phyloP scores from a whole-genome alignment of 192 early-diverging fungal genomes.

The Backusella mclennaniae region DNA sequence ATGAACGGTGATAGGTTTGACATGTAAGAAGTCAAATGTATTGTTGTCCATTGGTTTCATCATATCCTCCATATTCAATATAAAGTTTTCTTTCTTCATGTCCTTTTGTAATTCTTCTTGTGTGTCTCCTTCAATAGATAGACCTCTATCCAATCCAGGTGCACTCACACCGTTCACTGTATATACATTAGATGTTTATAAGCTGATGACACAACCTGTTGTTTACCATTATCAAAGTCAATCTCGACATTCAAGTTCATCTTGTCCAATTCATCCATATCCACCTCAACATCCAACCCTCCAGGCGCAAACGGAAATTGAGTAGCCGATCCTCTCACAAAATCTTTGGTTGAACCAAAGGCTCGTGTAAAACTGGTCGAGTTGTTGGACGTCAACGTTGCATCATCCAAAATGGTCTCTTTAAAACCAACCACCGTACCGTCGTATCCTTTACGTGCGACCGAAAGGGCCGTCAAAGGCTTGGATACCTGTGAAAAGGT shows the following conservation, averaged over 20 bases:
- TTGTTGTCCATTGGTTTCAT: conserved; percentile 11
- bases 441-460: conserved; percentile 52
- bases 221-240: conserved; percentile 27
- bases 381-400: conserved; percentile 51
- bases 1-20: neutral
- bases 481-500: conserved; percentile 45
- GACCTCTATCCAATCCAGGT: conserved; percentile 72
- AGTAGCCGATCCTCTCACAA: conserved; percentile 67
- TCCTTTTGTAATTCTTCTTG: neutral
- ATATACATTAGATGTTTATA: neutral
- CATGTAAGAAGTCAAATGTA: conserved; percentile 25
- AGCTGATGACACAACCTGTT: neutral
- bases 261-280: conserved; percentile 25
- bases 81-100: neutral
- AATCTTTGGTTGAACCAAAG: conserved; percentile 54
- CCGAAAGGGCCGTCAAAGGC: conserved; percentile 45
- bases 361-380: conserved; percentile 72
- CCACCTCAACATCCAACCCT: conserved; percentile 55
- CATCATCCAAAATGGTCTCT: conserved; percentile 28
- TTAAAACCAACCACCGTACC: conserved; percentile 48
- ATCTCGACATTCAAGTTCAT: conserved; percentile 22
- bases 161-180: conserved; percentile 37
- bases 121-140: conserved; percentile 47
- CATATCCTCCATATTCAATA: conserved; percentile 36
- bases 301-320: conserved; percentile 80